Evolutionary conservation across 441 rosid species (phyloP), one percentile per base, ranked within the genome.

Genomic region (Gossypium davidsonii): DNA sequence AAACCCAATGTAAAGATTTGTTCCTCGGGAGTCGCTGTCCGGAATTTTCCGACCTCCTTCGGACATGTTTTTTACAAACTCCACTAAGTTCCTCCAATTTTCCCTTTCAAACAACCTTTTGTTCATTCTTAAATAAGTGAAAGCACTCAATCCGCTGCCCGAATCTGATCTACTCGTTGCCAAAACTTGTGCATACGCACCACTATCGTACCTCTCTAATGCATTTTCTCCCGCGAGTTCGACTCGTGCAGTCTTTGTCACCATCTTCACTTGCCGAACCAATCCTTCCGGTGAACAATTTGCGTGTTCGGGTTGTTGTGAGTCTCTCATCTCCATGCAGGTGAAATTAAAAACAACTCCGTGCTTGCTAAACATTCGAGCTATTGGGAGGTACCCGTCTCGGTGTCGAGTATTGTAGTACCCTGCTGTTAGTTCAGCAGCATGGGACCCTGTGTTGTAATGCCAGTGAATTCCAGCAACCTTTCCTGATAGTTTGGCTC

Each of bases 401-500:
- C 67, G 81, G 52, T 85, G 73, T 70, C 97, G 86, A 2, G 97
- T 94, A 73, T 94, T 92, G 26, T 87, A 85, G 79, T 94, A 94
- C 39, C 97, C 97, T 1, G 97, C 94, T 8, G 97, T 89, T 37
- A 89, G 91, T 85, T 94, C 98, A 52, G 98, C 94, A 3, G 97
- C 93, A 63, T 94, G 98, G 31, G 98, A 92, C 80, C 97, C 89
- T 34, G 97, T 86, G 83, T 82, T 81, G 82, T 92, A 87, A 70
- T 92, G 98, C 98, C 98, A 94, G 76, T 94, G 97, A 72, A 94
- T 94, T 31, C 98, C 94, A 0, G 97, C 98, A 63, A 94, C 83
- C 77, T 94, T 92, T 26, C 91, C 97, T 0, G 95, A 94, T 44
- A 89, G 79, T 77, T 83, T 86, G 57, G 82, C 85, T 72, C 91